These are phyloP conservation scores for Spiraea crenata DNA, from an alignment of 331 rosid genomes.

Conservation along the genomic window DNA sequence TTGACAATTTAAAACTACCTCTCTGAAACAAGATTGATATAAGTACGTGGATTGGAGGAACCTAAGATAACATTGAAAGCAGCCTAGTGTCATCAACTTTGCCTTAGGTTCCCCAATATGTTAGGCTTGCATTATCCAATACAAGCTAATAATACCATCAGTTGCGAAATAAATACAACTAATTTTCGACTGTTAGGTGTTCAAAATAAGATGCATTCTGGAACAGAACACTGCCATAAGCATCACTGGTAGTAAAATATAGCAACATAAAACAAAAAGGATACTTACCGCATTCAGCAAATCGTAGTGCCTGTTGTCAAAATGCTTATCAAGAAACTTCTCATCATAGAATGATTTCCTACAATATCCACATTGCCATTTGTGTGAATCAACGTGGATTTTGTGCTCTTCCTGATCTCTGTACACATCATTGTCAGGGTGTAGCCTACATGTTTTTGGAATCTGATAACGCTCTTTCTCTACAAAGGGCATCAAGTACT, in stretches of 20 bases:
- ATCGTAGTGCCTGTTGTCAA: constrained; percentile 67
- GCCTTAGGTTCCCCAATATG: neutral
- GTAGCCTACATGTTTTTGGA: constrained; percentile 64
- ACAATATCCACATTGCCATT: constrained; percentile 97
- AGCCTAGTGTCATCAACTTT: neutral
- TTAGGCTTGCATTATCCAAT: neutral
- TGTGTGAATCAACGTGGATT: constrained; percentile 56
- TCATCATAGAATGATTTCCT: constrained; percentile 85
- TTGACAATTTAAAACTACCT: neutral
- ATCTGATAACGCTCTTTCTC: constrained; percentile 68
- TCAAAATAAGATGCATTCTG: too few species aligned
- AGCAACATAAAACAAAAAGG: neutral
- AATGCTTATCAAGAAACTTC: constrained; percentile 71
- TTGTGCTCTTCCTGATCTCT: constrained; percentile 92
- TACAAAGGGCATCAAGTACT: constrained; percentile 85
- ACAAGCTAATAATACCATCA: neutral
- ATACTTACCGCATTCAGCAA: constrained; percentile 56
- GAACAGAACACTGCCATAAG: too few species aligned
- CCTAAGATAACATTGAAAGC: neutral
- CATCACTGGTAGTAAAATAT: neutral
- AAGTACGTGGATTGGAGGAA: neutral
- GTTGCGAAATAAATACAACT: neutral
- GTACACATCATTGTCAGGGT: constrained; percentile 72
- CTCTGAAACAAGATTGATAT: too few species aligned
- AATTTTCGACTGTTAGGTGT: neutral